Percentiles rank a stretch among this genome's conserved stretches.
Evolutionary conservation across 768 basidiomycete genomes (phyloP).

Genomic region (Lentinula lateritia): DNA sequence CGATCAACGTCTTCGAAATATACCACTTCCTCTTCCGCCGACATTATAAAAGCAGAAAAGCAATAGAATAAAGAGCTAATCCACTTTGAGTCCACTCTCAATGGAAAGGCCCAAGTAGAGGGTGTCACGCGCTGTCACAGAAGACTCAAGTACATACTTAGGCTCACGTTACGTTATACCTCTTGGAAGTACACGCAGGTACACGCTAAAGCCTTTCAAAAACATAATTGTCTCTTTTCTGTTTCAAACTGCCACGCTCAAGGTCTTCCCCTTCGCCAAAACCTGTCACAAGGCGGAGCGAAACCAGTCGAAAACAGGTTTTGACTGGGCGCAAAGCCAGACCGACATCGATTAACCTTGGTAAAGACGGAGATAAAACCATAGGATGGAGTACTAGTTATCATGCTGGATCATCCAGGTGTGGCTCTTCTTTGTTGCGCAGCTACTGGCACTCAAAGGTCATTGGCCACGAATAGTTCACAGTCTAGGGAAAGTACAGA

Average conservation of each 20-base stretch:
- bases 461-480: conserved; percentile 30
- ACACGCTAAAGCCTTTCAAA: no score
- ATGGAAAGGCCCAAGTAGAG: neutral
- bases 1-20: conserved; percentile 12
- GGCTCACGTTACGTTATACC: neutral
- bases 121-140: neutral
- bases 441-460: neutral
- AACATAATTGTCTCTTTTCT: neutral
- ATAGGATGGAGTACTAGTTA: conserved; percentile 84
- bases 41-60: neutral
- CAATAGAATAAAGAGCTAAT: neutral
- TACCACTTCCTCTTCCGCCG: conserved; percentile 4
- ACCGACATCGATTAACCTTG: conserved; percentile 13
- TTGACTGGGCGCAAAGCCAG: conserved; percentile 29
- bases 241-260: conserved; percentile 70
- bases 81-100: neutral
- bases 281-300: conserved; percentile 46
- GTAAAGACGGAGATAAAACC: conserved; percentile 17
- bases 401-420: conserved; percentile 82
- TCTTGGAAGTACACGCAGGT: no score
- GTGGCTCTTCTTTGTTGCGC: conserved; percentile 14
- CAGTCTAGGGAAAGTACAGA: conserved; percentile 46
- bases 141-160: no score
- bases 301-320: conserved; percentile 32
- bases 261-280: conserved; percentile 70